Conservation (phyloP, 768 basidiomycete genomes). For the Boletus edulis region DNA sequence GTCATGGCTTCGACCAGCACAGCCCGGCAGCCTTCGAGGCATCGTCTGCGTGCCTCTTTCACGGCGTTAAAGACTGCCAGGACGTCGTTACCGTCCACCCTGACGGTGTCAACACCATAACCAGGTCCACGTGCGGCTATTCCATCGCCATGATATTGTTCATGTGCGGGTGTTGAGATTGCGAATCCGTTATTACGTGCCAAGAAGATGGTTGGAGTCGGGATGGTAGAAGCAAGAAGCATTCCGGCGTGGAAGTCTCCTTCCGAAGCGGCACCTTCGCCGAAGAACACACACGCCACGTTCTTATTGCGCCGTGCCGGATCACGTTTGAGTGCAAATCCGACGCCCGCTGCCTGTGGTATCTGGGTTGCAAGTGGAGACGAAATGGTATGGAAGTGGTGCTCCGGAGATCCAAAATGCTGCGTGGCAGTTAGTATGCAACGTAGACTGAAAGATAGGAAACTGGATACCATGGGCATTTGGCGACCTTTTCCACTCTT, state of each 20-base stretch:
- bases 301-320: slow-evolving; percentile 63
- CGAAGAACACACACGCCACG: slow-evolving; percentile 87
- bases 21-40: slow-evolving; percentile 75
- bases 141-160: slow-evolving; percentile 92
- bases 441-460: neutral
- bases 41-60: slow-evolving; percentile 66
- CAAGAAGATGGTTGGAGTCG: slow-evolving; percentile 71
- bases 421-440: slow-evolving; percentile 29
- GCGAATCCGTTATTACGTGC: slow-evolving; percentile 90
- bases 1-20: slow-evolving; percentile 90
- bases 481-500: slow-evolving; percentile 80
- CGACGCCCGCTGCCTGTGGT: slow-evolving; percentile 92
- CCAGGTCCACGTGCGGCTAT: slow-evolving; percentile 88
- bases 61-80: slow-evolving; percentile 79
- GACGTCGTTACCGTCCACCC: slow-evolving; percentile 93
- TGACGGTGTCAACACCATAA: slow-evolving; percentile 87
- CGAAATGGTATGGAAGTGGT: slow-evolving; percentile 94
- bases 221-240: slow-evolving; percentile 73
- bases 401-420: slow-evolving; percentile 82
- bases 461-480: slow-evolving; percentile 79
- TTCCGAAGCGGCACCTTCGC: slow-evolving; percentile 92
- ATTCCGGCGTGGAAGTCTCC: slow-evolving; percentile 95
- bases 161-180: slow-evolving; percentile 86
- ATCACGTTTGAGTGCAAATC: slow-evolving; percentile 81
- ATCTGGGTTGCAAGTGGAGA: slow-evolving; percentile 93